Conservation (phyloP, 768 basidiomycete species). For the Boletus sensibilis region DNA sequence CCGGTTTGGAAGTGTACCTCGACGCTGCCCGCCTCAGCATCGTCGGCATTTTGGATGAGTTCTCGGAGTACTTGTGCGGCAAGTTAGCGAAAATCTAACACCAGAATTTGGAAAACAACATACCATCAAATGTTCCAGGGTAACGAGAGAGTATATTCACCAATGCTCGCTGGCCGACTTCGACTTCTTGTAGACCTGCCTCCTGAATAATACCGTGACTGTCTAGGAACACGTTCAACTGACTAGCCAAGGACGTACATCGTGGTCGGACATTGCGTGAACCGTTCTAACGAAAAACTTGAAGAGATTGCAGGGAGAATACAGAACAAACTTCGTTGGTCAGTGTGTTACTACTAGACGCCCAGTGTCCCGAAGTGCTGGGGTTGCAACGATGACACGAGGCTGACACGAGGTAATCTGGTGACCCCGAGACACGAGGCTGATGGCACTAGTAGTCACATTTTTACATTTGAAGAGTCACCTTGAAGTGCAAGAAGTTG, state of each 20-base stretch:
- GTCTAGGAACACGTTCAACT: neutral
- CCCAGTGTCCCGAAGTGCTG: neutral
- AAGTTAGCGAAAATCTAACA: neutral
- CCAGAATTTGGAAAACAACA: neutral
- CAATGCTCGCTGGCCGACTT: conserved; percentile 8
- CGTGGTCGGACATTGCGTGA: neutral
- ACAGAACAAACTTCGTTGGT: neutral
- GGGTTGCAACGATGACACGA: neutral
- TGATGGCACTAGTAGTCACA: too few relatives aligned
- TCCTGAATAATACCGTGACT: neutral
- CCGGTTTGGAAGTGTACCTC: conserved; percentile 38
- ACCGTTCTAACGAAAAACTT: too few relatives aligned
- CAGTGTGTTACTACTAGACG: neutral
- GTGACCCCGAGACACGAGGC: too few relatives aligned
- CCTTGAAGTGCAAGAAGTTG: too few relatives aligned
- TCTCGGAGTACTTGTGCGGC: conserved; percentile 44
- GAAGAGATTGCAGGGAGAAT: neutral
- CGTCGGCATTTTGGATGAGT: conserved; percentile 58
- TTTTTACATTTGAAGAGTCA: too few relatives aligned
- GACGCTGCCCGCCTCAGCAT: conserved; percentile 38
- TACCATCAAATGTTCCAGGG: conserved; percentile 10
- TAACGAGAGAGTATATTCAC: conserved; percentile 14
- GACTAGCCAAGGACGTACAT: neutral
- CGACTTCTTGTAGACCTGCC: conserved; percentile 3
- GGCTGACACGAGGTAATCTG: too few relatives aligned